These are phyloP conservation scores for Eucalyptus decipiens DNA, from an alignment of 345 rosid species.

Conservation along the genomic window DNA sequence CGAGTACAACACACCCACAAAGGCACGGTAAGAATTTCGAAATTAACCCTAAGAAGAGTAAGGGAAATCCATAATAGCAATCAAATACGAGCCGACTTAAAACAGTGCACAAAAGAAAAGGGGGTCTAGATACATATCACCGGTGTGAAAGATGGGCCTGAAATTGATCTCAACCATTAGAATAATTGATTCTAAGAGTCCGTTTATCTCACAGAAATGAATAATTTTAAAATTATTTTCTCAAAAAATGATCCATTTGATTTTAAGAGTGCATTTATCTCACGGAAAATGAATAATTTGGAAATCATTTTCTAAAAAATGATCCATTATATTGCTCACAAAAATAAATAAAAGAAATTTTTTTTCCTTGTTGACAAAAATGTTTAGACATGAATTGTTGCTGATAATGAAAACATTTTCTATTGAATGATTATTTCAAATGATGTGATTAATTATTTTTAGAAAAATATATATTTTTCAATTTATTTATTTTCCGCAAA, in stretches of 20 bases:
- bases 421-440: background rate
- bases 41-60: background rate
- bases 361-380: too few species aligned
- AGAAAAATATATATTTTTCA: too few species aligned
- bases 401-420: accelerated
- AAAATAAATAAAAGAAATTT: accelerated
- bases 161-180: too few species aligned
- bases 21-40: too few species aligned
- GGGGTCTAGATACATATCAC: background rate
- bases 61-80: background rate
- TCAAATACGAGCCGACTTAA: background rate
- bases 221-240: too few species aligned
- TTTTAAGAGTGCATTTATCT: background rate
- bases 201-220: accelerated
- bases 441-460: too few species aligned
- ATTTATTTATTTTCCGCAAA: accelerated
- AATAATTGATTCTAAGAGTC: too few species aligned
- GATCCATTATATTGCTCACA: accelerated
- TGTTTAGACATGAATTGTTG: too few species aligned
- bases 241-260: too few species aligned
- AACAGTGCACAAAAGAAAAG: background rate
- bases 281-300: too few species aligned
- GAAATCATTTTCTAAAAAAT: background rate
- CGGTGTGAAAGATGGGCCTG: background rate
- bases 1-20: too few species aligned